Evolutionary conservation across 176 grass and related monocot species (phyloP).

Genomic region (Aegilops bicornis): DNA sequence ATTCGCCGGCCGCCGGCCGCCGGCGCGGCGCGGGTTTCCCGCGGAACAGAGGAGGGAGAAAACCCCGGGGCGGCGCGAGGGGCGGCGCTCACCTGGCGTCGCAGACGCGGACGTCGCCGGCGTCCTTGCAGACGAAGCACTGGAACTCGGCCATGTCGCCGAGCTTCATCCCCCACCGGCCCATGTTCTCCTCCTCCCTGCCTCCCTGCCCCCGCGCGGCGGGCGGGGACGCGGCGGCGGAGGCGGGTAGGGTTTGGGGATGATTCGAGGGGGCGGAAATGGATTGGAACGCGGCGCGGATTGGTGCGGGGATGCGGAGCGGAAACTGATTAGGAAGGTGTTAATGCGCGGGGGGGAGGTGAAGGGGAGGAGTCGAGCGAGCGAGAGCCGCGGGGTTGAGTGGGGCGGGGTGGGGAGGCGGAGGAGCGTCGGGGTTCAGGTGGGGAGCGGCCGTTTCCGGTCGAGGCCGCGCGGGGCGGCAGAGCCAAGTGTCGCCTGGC

Average conservation of each 20-base stretch:
- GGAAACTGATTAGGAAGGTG: too few relatives aligned
- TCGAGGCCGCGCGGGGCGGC: too few relatives aligned
- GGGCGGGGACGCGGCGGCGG: neutral
- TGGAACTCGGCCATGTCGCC: constrained; percentile 52
- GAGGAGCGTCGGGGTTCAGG: too few relatives aligned
- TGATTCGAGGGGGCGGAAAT: neutral
- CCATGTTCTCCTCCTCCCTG: constrained; percentile 5
- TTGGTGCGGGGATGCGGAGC: too few relatives aligned
- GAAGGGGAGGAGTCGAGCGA: too few relatives aligned
- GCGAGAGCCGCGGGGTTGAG: too few relatives aligned
- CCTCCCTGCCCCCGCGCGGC: neutral
- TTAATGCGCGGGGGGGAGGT: too few relatives aligned
- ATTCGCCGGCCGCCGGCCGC: too few relatives aligned
- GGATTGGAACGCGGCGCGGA: too few relatives aligned
- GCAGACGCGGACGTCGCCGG: constrained; percentile 56
- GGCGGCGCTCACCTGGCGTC: constrained; percentile 48
- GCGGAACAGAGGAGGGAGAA: neutral
- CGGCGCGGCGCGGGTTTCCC: neutral
- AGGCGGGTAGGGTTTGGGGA: neutral
- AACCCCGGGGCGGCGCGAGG: neutral
- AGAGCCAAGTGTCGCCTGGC: too few relatives aligned
- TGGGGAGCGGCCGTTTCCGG: too few relatives aligned
- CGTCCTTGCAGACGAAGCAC: constrained; percentile 87
- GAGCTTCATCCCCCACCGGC: constrained; percentile 14
- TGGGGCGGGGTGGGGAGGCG: too few relatives aligned